Evolutionary conservation across 768 basidiomycete species (phyloP).

Genomic region (Termitomyces sp.): DNA sequence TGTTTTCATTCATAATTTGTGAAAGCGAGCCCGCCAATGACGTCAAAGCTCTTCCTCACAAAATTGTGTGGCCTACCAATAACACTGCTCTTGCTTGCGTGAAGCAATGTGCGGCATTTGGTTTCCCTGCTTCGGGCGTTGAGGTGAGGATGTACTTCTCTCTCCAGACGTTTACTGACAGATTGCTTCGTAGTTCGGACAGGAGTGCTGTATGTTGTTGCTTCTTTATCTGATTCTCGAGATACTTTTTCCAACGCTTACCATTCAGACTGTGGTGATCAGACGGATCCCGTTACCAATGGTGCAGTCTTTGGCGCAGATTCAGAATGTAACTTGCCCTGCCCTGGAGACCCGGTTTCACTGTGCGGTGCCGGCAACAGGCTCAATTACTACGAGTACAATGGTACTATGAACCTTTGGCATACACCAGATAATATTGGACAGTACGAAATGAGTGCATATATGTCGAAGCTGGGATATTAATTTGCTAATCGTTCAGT

Average conservation of each 20-base stretch:
- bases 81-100: constrained; percentile 64
- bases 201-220: constrained; percentile 69
- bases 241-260: not conserved
- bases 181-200: constrained; percentile 35
- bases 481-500: constrained; percentile 3
- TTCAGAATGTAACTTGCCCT: constrained; percentile 43
- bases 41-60: constrained; percentile 50
- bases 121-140: constrained; percentile 65
- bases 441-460: constrained; percentile 54
- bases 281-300: constrained; percentile 40
- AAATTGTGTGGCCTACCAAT: constrained; percentile 52
- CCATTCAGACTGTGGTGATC: constrained; percentile 63
- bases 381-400: constrained; percentile 51
- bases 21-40: constrained; percentile 40
- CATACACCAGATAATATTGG: constrained; percentile 60
- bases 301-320: constrained; percentile 33
- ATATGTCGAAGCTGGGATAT: not conserved
- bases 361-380: constrained; percentile 58
- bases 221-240: not conserved
- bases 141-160: constrained; percentile 29
- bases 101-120: constrained; percentile 62
- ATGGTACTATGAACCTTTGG: constrained; percentile 54
- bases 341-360: constrained; percentile 66
- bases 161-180: not conserved
- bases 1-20: not conserved